Conservation (phyloP, 176 grass and related monocot genomes). For the Otatea glauca region DNA sequence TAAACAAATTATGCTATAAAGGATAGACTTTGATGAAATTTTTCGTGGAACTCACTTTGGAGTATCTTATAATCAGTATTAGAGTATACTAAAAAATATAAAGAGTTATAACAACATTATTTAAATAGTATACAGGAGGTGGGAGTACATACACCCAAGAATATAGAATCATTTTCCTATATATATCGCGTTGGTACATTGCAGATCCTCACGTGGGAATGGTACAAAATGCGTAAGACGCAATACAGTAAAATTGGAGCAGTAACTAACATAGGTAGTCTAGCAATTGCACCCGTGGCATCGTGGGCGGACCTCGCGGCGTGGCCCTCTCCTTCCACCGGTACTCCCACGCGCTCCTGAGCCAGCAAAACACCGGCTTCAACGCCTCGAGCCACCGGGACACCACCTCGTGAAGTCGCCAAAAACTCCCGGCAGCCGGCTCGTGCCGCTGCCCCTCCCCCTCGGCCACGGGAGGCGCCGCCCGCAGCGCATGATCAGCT, state of each 20-base stretch:
- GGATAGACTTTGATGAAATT: no score
- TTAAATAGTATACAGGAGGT: no score
- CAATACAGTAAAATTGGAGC: neutral
- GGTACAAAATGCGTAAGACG: neutral
- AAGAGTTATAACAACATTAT: no score
- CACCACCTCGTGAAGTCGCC: constrained; percentile 39
- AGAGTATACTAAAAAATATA: no score
- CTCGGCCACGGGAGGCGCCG: neutral
- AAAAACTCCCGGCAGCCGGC: neutral
- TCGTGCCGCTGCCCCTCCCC: neutral
- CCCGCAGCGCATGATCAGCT: neutral
- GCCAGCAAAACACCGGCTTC: constrained; percentile 40
- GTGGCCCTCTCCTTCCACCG: neutral
- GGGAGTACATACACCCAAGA: no score
- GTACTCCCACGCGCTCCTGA: constrained; percentile 44
- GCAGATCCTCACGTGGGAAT: neutral
- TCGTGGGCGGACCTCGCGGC: constrained; percentile 7
- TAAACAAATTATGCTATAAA: no score
- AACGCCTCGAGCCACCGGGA: constrained; percentile 43
- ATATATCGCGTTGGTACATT: neutral
- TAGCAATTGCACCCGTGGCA: constrained; percentile 40
- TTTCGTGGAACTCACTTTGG: no score
- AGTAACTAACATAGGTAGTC: constrained; percentile 42
- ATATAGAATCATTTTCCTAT: no score
- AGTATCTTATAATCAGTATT: no score